Evolutionary conservation across 345 rosid genomes (phyloP).

Genomic region (Euphorbia lathyris): DNA sequence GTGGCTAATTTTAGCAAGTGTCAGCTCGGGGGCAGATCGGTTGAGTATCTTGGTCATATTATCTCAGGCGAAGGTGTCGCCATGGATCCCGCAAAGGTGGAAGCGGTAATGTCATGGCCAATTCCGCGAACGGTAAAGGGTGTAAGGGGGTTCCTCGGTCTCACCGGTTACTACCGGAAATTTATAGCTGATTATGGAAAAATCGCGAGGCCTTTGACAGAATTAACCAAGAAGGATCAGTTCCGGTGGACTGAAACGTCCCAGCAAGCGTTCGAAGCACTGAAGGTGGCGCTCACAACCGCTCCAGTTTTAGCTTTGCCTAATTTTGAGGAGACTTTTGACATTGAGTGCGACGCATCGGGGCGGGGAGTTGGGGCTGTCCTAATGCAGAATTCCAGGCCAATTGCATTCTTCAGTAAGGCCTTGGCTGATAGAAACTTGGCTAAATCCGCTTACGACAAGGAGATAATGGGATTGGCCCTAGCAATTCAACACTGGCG

Average conservation of each 20-base stretch:
- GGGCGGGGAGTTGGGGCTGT: no score
- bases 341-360: no score
- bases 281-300: no score
- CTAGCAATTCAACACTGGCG: no score
- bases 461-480: no score
- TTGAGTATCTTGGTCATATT: not conserved
- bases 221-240: not conserved
- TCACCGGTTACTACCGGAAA: not conserved
- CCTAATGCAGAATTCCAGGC: no score
- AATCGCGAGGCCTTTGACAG: not conserved
- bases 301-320: no score
- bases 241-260: not conserved
- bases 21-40: not conserved
- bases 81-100: not conserved
- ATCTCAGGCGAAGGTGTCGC: not conserved
- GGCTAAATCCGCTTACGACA: no score
- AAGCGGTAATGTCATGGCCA: rapidly evolving
- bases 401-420: no score
- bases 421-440: no score
- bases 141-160: not conserved
- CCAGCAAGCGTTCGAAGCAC: no score
- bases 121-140: not conserved
- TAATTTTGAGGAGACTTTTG: no score
- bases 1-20: not conserved
- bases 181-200: not conserved